Evolutionary conservation across 2,329 filamentous ascomycete genomes (phyloP), one percentile per base, ranked within the genome.

Genomic region (Falciphora oryzae): DNA sequence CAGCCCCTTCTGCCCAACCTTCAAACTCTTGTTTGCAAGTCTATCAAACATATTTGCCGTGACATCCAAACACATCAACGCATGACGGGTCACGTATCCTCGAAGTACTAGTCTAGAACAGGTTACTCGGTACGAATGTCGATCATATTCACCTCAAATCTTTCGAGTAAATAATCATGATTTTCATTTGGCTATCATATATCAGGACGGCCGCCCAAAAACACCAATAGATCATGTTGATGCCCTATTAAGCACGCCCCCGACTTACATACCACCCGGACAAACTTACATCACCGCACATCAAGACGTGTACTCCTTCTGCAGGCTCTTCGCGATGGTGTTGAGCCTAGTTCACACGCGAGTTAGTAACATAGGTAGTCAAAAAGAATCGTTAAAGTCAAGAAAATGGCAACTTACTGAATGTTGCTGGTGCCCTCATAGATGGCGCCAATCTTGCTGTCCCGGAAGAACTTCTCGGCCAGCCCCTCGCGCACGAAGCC

Each of bases 381-480:
- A n/a, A 59, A 6, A n/a, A 57, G 44, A 7, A 61, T 61, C 2
- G 7, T 28, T 3, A 28, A 8, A 35, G 62, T 25, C 29, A 25
- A 38, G 57, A 38, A 10, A 28, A 61, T 25, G 57, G 38, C 56
- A 22, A 77, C 83, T 77, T 76, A 85, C 84, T 89, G 87, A 65
- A 89, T 89, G 74, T 89, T 89, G 78, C 89, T 92, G 64, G 91
- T 93, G 38, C 95, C 95, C 81, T 97, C 94, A 75, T 97, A 97
- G 71, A 97, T 98, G 69, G 93, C 93, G 13, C 95, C 95, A 73
- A 99, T 99, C 89, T 98, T 99, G 83, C 91, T 95, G 76, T 99
- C 95, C 60, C 95, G 85, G 84, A 90, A 99, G 81, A 89, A 97
- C 86, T 99, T 99, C 86, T 99, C 95, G 0, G 95, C 95, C 65